These are phyloP conservation scores for Ophiostoma sp. DNA, from an alignment of 2,329 filamentous ascomycete species.

Conservation along the genomic window DNA sequence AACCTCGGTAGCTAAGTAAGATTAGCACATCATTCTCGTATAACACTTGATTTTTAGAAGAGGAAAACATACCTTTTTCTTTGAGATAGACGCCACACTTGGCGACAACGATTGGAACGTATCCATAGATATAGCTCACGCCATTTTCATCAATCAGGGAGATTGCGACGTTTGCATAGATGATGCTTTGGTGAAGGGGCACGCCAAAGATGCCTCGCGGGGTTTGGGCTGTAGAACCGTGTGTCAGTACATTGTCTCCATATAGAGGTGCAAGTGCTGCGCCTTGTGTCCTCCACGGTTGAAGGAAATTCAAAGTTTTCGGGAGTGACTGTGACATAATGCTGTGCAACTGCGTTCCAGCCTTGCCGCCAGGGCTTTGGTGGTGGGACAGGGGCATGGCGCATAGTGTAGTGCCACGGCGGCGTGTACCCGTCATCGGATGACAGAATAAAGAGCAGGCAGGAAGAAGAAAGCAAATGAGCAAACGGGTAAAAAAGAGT, in stretches of 20 bases:
- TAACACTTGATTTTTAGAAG: background rate
- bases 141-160: conserved; percentile 89
- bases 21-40: conserved; percentile 23
- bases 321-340: conserved; percentile 18
- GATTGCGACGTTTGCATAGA: conserved; percentile 96
- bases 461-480: background rate
- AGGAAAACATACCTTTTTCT: conserved; percentile 71
- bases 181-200: conserved; percentile 87
- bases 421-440: conserved; percentile 8
- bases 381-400: conserved; percentile 20
- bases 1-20: conserved; percentile 70
- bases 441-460: background rate
- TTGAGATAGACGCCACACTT: conserved; percentile 97
- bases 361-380: conserved; percentile 17
- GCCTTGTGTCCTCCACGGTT: conserved; percentile 7
- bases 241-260: background rate
- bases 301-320: conserved; percentile 24
- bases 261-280: background rate
- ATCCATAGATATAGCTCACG: conserved; percentile 95
- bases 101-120: conserved; percentile 95
- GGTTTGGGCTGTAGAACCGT: conserved; percentile 38
- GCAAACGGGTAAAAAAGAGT: background rate
- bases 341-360: conserved; percentile 23
- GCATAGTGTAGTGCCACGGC: conserved; percentile 18
- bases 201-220: conserved; percentile 87